Conservation (phyloP, 2,329 filamentous ascomycete species). For the Conoideocrella luteorostrata region DNA sequence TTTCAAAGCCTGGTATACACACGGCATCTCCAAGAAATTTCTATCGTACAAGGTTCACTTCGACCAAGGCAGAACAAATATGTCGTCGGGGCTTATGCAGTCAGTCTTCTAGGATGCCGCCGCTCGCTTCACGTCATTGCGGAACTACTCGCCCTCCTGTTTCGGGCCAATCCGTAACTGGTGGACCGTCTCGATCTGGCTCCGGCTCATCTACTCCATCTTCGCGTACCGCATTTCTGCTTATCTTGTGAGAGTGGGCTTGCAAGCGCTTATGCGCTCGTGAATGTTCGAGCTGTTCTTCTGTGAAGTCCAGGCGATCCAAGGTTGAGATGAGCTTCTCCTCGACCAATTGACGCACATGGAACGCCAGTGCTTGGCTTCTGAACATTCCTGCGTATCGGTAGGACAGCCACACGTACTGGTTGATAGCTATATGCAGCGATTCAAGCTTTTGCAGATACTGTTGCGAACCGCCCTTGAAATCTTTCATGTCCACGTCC, state of each 20-base stretch:
- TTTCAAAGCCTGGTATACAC: too few species aligned
- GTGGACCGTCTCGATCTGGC: conserved; percentile 14
- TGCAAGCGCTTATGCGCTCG: conserved; percentile 17
- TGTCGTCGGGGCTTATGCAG: too few species aligned
- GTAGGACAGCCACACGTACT: conserved; percentile 92
- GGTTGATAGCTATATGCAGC: conserved; percentile 74
- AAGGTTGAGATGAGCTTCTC: conserved; percentile 52
- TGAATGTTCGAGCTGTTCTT: conserved; percentile 23
- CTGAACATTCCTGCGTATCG: conserved; percentile 76
- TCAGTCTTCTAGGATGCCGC: too few species aligned
- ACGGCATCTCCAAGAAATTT: too few species aligned
- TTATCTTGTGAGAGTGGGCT: conserved; percentile 13
- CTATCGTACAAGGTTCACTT: too few species aligned
- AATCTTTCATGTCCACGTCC: conserved; percentile 49
- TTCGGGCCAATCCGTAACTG: conserved; percentile 8
- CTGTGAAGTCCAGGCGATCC: conserved; percentile 44
- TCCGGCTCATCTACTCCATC: conserved; percentile 12
- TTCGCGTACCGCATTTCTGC: conserved; percentile 9
- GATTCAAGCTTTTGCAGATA: conserved; percentile 67
- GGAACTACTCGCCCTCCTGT: neutral
- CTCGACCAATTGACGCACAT: conserved; percentile 74
- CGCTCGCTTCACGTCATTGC: neutral
- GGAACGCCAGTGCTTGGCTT: conserved; percentile 67
- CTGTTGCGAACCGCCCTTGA: conserved; percentile 31
- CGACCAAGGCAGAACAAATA: too few species aligned